These are phyloP conservation scores for Podila horticola DNA, from an alignment of 192 early-diverging fungal genomes.

Conservation along the genomic window DNA sequence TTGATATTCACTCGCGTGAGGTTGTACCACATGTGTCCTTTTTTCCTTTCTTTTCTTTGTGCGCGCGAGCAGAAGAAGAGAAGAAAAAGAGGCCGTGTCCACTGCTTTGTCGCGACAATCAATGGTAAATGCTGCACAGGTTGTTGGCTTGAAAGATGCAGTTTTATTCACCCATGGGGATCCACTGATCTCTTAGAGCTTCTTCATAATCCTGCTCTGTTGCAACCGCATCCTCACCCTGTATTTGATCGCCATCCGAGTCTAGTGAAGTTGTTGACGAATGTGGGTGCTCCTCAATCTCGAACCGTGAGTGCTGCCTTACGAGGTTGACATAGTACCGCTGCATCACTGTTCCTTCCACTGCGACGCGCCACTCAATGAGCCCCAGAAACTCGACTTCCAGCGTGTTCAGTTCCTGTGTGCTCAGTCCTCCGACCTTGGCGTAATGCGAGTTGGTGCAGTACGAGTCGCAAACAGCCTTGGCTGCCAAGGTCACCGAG, in stretches of 20 bases:
- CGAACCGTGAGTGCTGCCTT: slow-evolving; percentile 73
- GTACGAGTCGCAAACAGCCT: slow-evolving; percentile 93
- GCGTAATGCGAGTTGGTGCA: slow-evolving; percentile 97
- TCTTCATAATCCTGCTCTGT: slow-evolving; percentile 40
- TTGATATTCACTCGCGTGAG: too few relatives aligned
- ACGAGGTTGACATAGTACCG: slow-evolving; percentile 95
- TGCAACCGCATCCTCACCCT: slow-evolving; percentile 14
- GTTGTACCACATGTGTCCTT: too few relatives aligned
- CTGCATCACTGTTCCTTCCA: slow-evolving; percentile 82
- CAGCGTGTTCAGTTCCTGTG: slow-evolving; percentile 93
- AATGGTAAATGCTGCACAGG: not conserved
- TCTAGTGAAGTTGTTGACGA: slow-evolving; percentile 11
- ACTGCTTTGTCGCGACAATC: too few relatives aligned
- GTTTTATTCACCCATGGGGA: slow-evolving; percentile 51
- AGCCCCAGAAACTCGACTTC: slow-evolving; percentile 90
- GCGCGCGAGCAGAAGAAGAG: not conserved
- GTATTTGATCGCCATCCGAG: slow-evolving; percentile 24
- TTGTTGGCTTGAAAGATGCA: not conserved
- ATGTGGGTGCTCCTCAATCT: slow-evolving; percentile 36
- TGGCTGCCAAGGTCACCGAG: slow-evolving; percentile 85
- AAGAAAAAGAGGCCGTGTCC: too few relatives aligned
- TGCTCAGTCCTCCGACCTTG: slow-evolving; percentile 93
- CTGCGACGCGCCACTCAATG: slow-evolving; percentile 91
- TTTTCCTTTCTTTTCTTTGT: not conserved
- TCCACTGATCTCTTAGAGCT: slow-evolving; percentile 45